Evolutionary conservation across 306 rosid species (phyloP).

Genomic region (Vicia sativa): DNA sequence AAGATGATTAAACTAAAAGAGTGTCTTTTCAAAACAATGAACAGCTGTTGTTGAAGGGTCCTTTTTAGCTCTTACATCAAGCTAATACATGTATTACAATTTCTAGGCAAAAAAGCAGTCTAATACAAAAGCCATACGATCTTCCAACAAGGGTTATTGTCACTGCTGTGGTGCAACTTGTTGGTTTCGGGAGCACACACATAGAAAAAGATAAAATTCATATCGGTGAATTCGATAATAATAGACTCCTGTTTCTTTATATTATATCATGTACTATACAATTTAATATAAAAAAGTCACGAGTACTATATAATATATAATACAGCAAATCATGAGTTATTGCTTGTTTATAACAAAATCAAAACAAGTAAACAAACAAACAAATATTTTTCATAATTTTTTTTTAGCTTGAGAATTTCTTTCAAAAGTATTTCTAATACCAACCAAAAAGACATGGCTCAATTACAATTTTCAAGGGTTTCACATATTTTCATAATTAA

Average conservation of each 20-base stretch:
- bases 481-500: too few species aligned
- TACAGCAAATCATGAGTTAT: conserved; percentile 13
- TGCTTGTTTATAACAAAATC: background rate
- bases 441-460: too few species aligned
- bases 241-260: conserved; percentile 26
- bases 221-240: conserved; percentile 43
- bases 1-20: too few species aligned
- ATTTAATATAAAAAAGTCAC: too few species aligned
- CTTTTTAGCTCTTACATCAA: background rate
- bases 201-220: conserved; percentile 40
- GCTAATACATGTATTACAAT: background rate
- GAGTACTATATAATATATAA: conserved; percentile 1
- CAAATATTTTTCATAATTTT: too few species aligned
- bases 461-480: too few species aligned
- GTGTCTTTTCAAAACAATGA: too few species aligned
- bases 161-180: conserved; percentile 41
- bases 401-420: too few species aligned
- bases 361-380: background rate
- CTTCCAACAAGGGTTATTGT: conserved; percentile 40
- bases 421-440: too few species aligned
- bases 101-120: background rate
- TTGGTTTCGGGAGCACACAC: conserved; percentile 44
- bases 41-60: background rate
- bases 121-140: conserved; percentile 10
- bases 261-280: background rate